Percentiles rank a stretch among this genome's conserved stretches.
Evolutionary conservation across 495 filamentous ascomycete species (phyloP).

Genomic region (Melanomma pulvis-pyrius): DNA sequence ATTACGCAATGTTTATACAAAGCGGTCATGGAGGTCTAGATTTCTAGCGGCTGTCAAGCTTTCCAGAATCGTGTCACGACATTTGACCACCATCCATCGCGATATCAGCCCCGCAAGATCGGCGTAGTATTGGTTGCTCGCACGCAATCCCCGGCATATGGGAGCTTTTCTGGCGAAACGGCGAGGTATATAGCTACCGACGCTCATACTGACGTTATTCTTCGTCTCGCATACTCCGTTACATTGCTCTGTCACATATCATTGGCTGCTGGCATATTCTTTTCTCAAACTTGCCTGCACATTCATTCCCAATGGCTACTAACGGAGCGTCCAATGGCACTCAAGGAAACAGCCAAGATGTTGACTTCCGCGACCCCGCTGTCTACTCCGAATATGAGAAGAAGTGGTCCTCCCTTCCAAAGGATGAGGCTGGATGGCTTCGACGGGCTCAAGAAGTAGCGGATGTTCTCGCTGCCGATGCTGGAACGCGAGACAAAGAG

Average conservation of each 20-base stretch:
- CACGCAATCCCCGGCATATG: background rate
- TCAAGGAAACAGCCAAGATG: background rate
- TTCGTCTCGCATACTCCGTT: background rate
- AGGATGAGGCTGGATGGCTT: conserved; percentile 53
- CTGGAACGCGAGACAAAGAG: conserved; percentile 56
- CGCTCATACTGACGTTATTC: background rate
- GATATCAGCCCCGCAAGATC: conserved; percentile 6
- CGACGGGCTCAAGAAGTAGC: conserved; percentile 57
- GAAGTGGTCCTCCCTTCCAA: conserved; percentile 53
- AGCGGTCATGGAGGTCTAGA: no score
- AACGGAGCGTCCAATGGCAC: background rate
- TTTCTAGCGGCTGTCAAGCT: no score
- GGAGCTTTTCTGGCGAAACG: background rate
- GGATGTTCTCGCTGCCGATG: conserved; percentile 57
- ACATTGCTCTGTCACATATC: background rate
- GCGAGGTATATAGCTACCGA: conserved; percentile 8
- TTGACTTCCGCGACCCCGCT: conserved; percentile 50
- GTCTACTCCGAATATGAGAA: conserved; percentile 54
- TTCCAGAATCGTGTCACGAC: background rate
- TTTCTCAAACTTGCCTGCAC: background rate
- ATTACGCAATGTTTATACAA: no score
- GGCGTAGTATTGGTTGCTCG: background rate
- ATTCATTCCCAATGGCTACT: background rate
- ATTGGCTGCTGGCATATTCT: background rate
- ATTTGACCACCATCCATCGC: background rate